Conservation (phyloP, 306 rosid species). For the Cercis canadensis region DNA sequence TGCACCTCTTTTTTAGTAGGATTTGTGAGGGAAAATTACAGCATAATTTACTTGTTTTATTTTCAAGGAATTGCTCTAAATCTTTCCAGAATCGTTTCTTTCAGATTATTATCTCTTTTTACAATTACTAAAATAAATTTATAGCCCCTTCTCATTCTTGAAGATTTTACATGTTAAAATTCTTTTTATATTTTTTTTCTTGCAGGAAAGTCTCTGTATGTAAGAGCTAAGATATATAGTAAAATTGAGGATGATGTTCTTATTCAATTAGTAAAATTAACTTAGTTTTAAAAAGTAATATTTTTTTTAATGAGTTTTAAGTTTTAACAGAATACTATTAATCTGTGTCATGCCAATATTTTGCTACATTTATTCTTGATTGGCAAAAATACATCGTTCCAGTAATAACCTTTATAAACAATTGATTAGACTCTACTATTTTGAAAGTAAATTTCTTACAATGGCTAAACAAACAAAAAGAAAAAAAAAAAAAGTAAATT, state of each 20-base stretch:
- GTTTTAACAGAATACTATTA: too few relatives aligned
- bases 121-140: background rate
- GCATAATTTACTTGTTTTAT: background rate
- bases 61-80: background rate
- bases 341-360: background rate
- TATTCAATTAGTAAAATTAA: background rate
- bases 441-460: background rate
- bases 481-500: too few relatives aligned
- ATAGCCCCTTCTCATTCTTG: too few relatives aligned
- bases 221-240: too few relatives aligned
- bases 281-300: conserved; percentile 18
- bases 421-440: background rate
- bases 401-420: background rate
- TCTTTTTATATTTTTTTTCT: too few relatives aligned
- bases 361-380: background rate
- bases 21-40: background rate
- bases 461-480: too few relatives aligned
- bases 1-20: background rate
- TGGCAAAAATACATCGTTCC: background rate
- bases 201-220: too few relatives aligned
- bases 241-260: background rate
- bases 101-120: background rate
- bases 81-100: background rate
- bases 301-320: conserved; percentile 2
- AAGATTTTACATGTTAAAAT: too few relatives aligned